Evolutionary conservation across 352 stramenopile species (phyloP).

Genomic region (Pythium dissotocum): DNA sequence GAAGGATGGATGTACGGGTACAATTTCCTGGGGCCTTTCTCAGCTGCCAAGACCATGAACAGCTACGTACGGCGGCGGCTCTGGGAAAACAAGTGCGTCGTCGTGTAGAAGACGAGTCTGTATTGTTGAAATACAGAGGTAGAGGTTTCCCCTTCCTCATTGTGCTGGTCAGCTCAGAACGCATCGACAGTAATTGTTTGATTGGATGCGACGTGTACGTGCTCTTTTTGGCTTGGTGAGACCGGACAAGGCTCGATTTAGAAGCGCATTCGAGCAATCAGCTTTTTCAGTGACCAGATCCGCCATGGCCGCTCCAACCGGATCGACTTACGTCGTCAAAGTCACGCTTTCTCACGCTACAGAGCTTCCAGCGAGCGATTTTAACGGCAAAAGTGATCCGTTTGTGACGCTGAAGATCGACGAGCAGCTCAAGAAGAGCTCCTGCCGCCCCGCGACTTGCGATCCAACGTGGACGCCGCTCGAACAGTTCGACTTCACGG

Average conservation of each 20-base stretch:
- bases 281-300: background rate
- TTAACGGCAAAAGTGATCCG: slow-evolving; percentile 36
- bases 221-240: background rate
- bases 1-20: slow-evolving; percentile 71
- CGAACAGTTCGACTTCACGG: slow-evolving; percentile 41
- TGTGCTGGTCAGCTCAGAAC: background rate
- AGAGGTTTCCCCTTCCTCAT: background rate
- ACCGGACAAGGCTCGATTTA: background rate
- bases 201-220: background rate
- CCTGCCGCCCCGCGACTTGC: slow-evolving; percentile 26
- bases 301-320: background rate
- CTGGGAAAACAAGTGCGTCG: slow-evolving; percentile 69
- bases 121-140: background rate
- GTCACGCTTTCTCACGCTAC: slow-evolving; percentile 36
- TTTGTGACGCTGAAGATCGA: slow-evolving; percentile 35
- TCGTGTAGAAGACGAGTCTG: background rate
- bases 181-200: background rate
- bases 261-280: background rate
- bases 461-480: slow-evolving; percentile 34
- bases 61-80: slow-evolving; percentile 66
- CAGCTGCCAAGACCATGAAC: slow-evolving; percentile 46
- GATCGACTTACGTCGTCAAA: slow-evolving; percentile 17
- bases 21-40: slow-evolving; percentile 61
- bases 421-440: slow-evolving; percentile 29
- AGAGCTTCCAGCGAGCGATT: slow-evolving; percentile 32